Evolutionary conservation across 2,329 filamentous ascomycete species (phyloP).

Genomic region (Aspergillus candidus): DNA sequence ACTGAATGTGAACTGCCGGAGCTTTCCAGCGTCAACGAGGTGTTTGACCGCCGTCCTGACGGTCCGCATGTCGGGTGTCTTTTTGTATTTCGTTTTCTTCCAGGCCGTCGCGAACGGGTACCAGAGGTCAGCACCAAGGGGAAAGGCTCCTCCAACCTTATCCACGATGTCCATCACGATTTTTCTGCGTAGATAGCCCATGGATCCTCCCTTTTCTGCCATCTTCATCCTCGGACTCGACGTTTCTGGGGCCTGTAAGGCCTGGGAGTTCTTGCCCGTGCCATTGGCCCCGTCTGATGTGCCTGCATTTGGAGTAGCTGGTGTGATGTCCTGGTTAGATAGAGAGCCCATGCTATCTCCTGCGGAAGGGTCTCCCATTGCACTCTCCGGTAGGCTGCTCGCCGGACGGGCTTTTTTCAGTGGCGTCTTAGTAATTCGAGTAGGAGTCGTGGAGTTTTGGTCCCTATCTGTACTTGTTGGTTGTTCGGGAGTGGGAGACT

Average conservation of each 20-base stretch:
- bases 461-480: not conserved
- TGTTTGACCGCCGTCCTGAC: conserved; percentile 46
- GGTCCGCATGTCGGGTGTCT: conserved; percentile 48
- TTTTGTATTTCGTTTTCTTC: conserved; percentile 41
- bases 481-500: not conserved
- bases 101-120: conserved; percentile 51
- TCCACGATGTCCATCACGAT: conserved; percentile 52
- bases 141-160: conserved; percentile 50
- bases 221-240: conserved; percentile 2
- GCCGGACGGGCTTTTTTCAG: conserved; percentile 1
- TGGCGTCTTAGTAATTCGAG: too few species aligned
- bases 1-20: conserved; percentile 49
- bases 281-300: not conserved
- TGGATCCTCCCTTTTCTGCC: conserved; percentile 36
- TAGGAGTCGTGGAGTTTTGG: too few species aligned
- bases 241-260: conserved; percentile 4
- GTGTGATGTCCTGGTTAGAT: too few species aligned
- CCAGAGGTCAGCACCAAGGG: conserved; percentile 50
- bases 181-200: conserved; percentile 41
- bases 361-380: not conserved
- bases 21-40: conserved; percentile 45
- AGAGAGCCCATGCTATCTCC: too few species aligned
- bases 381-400: not conserved
- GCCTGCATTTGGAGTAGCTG: not conserved
- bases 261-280: not conserved